Evolutionary conservation across 106 monocot species (phyloP), one percentile per base, ranked within the genome.

Genomic region (Phalaenopsis equestris): DNA sequence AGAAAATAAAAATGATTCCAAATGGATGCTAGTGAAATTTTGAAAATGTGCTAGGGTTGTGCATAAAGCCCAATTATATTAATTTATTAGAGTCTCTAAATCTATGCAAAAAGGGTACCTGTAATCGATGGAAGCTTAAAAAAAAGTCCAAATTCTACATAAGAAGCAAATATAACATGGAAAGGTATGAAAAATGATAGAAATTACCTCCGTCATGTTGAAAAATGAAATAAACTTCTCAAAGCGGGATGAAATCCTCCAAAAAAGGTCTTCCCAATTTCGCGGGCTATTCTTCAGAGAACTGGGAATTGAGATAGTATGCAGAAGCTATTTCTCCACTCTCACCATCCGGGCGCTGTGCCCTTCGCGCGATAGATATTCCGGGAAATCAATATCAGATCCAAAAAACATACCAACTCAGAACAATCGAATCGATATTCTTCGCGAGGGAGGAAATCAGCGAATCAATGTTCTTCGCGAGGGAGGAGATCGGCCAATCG

Each of bases 201-300:
- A 70, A 12, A 38, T 70, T 70, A 39, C 70, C 70, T 70, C 70
- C 70, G 70, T 70, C 70, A 70, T 70, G 36, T 39, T 39, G n/a
- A 14, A 70, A 68, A 68, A 70, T 12, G 16, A 38, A 70, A 2
- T 8, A 70, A 23, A 21, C 70, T 70, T 36, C 37, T 70, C 12
- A 14, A 70, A 70, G 70, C 70, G 37, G 8, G 39, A 39, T 70
- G 70, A 70, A 4, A 39, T 70, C 39, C 70, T 70, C 70, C 2
- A 9, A 65, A 61, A 24, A 24, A 65, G 18, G 10, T 1, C 8
- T 65, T 61, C 10, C n/a, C 5, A 61, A 1, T 0, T 61, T 61
- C 61, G 5, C 19, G 5, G 61, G 30, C 30, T 30, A 30, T 30
- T 30, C 30, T 30, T 30, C 12, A 14, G 52, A 52, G 52, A 52